A percentile compares a stretch with the other conserved stretches of the same genome.
phyloP scores from a whole-genome alignment of 148 eudicot species.

The Hydrangea macrophylla region DNA sequence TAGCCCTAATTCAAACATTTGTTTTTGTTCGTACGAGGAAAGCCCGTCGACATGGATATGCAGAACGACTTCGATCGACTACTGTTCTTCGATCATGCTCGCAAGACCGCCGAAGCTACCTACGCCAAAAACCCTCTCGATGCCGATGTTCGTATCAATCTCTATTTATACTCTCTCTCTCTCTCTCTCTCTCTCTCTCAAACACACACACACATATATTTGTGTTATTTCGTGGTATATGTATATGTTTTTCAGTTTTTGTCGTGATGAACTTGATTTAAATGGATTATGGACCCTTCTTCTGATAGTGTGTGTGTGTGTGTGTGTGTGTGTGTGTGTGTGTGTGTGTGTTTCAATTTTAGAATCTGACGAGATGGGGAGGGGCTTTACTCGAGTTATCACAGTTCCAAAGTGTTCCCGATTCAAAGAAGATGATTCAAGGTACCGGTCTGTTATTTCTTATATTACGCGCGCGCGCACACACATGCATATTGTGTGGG shows the following conservation, averaged over 20 bases:
- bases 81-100: constrained; percentile 75
- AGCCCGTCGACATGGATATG: constrained; percentile 47
- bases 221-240: too few relatives aligned
- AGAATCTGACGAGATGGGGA: constrained; percentile 72
- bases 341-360: constrained; percentile 4
- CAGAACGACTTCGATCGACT: constrained; percentile 59
- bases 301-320: too few relatives aligned
- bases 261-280: neutral
- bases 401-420: constrained; percentile 35
- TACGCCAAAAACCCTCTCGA: constrained; percentile 64
- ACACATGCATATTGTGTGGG: neutral
- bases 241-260: too few relatives aligned
- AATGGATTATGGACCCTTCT: neutral
- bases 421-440: constrained; percentile 47
- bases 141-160: constrained; percentile 47
- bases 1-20: too few relatives aligned
- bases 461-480: neutral
- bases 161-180: neutral
- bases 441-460: constrained; percentile 24
- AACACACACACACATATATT: too few relatives aligned
- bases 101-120: constrained; percentile 57
- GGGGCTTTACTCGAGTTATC: constrained; percentile 61
- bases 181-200: neutral
- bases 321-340: too few relatives aligned
- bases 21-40: neutral